phyloP scores from a whole-genome alignment of 129 eudicot genomes.

The Saposhnikovia divaricata region DNA sequence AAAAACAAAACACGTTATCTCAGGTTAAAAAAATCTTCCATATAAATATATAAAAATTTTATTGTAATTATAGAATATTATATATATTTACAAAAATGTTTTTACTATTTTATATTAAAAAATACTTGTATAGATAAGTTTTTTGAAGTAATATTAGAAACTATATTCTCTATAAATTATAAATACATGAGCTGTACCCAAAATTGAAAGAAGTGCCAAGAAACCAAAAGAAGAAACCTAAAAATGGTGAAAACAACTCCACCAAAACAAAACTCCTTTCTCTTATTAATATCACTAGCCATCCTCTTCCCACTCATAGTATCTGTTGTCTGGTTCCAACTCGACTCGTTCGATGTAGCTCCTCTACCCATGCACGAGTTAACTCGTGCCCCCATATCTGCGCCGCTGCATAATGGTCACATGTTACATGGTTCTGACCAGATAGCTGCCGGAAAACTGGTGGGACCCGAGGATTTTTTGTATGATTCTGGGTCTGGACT shows the following conservation, averaged over 20 bases:
- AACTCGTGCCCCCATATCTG: slow-evolving; percentile 17
- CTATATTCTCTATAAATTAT: too few species aligned
- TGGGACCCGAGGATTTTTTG: slow-evolving; percentile 70
- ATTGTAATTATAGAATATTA: too few species aligned
- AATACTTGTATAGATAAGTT: too few species aligned
- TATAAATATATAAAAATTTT: too few species aligned
- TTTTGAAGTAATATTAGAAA: too few species aligned
- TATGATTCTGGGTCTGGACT: slow-evolving; percentile 40
- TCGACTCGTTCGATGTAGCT: slow-evolving; percentile 70
- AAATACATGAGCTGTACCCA: not conserved
- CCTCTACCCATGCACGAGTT: slow-evolving; percentile 37
- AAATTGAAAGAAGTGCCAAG: not conserved
- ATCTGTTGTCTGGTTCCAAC: slow-evolving; percentile 35
- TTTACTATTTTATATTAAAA: too few species aligned
- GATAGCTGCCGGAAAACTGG: slow-evolving; percentile 48
- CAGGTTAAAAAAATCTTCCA: too few species aligned
- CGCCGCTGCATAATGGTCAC: slow-evolving; percentile 30
- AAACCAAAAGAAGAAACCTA: too few species aligned
- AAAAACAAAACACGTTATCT: too few species aligned
- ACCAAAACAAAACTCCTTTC: not conserved
- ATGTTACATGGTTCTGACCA: slow-evolving; percentile 45
- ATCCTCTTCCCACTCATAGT: slow-evolving; percentile 19
- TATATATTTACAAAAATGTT: too few species aligned
- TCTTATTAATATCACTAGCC: slow-evolving; percentile 7
- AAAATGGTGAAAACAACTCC: not conserved